Evolutionary conservation across 768 basidiomycete genomes (phyloP).

Genomic region (Pisolithus tinctorius): DNA sequence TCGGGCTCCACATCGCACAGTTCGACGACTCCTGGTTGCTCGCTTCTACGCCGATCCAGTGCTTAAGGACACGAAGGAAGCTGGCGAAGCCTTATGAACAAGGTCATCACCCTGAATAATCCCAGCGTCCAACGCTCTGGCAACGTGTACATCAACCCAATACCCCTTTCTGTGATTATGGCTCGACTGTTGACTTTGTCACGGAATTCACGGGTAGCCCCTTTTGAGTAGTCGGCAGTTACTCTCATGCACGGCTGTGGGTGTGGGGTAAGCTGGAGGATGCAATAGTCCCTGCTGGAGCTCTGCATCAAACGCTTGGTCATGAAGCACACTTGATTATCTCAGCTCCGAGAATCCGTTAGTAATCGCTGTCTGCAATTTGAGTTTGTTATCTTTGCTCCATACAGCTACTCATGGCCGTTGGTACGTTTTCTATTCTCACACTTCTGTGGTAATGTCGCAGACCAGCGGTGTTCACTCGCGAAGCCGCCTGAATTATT

Average conservation of each 20-base stretch:
- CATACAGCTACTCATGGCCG: too few relatives aligned
- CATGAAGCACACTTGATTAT: neutral
- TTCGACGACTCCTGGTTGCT: constrained; percentile 40
- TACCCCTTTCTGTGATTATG: constrained; percentile 78
- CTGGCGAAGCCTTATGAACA: constrained; percentile 28
- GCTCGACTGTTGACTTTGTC: constrained; percentile 83
- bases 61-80: constrained; percentile 52
- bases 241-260: constrained; percentile 94
- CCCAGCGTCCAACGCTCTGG: constrained; percentile 57
- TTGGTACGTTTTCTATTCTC: too few relatives aligned
- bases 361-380: neutral
- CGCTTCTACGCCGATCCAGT: constrained; percentile 62
- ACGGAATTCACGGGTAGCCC: constrained; percentile 93
- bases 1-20: constrained; percentile 38
- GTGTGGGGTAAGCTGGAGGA: constrained; percentile 94
- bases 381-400: too few relatives aligned
- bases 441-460: too few relatives aligned
- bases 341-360: neutral
- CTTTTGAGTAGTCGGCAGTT: constrained; percentile 66
- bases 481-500: too few relatives aligned
- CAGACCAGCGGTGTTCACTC: too few relatives aligned
- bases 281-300: constrained; percentile 35
- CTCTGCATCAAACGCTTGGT: neutral
- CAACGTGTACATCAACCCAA: constrained; percentile 77
- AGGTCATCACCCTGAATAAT: constrained; percentile 14